A percentile compares a stretch with the other conserved stretches of the same genome.
phyloP scores from a whole-genome alignment of 2,329 filamentous ascomycete genomes.

The Penicillium sp. region DNA sequence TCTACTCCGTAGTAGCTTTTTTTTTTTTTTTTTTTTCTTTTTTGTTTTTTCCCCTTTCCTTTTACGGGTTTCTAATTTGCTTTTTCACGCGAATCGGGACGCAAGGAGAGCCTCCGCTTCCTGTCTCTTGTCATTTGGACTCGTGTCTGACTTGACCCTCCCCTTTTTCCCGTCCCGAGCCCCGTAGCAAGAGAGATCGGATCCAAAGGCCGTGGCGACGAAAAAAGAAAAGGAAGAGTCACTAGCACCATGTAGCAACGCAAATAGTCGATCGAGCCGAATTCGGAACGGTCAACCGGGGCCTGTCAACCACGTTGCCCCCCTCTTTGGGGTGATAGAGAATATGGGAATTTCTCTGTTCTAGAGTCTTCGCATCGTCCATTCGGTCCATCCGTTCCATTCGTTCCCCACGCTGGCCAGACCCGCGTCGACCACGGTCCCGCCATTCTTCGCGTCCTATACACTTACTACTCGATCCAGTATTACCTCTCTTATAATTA shows the following conservation, averaged over 20 bases:
- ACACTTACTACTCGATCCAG: too few species aligned
- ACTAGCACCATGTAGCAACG: background rate
- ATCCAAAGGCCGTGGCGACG: too few species aligned
- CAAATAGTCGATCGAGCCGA: conserved; percentile 11
- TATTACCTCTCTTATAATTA: conserved; percentile 7
- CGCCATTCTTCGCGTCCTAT: background rate
- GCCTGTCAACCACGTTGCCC: conserved; percentile 22
- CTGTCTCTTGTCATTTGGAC: background rate
- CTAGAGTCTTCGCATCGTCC: background rate
- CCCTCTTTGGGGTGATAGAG: background rate
- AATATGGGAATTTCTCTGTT: background rate
- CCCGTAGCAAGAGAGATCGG: too few species aligned
- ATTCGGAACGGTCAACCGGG: conserved; percentile 6
- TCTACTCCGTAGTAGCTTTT: background rate
- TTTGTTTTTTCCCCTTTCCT: background rate
- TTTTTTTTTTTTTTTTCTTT: background rate
- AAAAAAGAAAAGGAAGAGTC: background rate
- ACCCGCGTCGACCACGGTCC: conserved; percentile 8
- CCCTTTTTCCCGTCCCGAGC: background rate
- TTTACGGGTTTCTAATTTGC: background rate
- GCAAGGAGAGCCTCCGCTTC: conserved; percentile 3
- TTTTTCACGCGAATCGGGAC: conserved; percentile 5
- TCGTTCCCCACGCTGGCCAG: conserved; percentile 9
- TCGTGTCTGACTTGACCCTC: background rate
- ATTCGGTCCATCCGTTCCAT: background rate